A percentile compares a stretch with the other conserved stretches of the same genome.
These are phyloP conservation scores for Neltuma alba DNA, from an alignment of 306 rosid genomes.

Conservation along the genomic window DNA sequence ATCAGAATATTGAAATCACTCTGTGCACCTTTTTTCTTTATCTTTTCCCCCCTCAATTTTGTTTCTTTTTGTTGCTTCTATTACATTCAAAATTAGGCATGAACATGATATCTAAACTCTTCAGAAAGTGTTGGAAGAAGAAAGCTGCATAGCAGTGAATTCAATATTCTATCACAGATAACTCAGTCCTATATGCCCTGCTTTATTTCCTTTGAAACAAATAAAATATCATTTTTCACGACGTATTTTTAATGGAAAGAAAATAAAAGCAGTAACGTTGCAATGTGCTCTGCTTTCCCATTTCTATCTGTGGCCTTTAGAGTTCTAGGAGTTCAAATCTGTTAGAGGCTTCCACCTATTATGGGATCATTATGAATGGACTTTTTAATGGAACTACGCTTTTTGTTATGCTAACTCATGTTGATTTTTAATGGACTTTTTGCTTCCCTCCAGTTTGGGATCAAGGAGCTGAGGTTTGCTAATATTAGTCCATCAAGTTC, in stretches of 20 bases:
- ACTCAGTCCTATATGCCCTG: not conserved
- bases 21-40: slow-evolving; percentile 15
- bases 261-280: slow-evolving; percentile 10
- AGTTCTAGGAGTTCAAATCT: slow-evolving; percentile 1
- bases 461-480: slow-evolving; percentile 87
- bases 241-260: not conserved
- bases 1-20: slow-evolving; percentile 20
- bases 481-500: slow-evolving; percentile 75
- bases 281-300: not conserved
- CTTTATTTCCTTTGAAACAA: not conserved
- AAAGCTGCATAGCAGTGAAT: not conserved
- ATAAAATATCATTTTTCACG: not conserved
- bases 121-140: not conserved
- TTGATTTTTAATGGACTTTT: slow-evolving; percentile 20
- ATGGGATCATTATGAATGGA: not conserved
- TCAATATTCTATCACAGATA: not conserved
- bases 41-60: not conserved
- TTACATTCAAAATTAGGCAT: not conserved
- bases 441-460: slow-evolving; percentile 63
- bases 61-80: not conserved
- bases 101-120: not conserved
- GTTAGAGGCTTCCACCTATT: not conserved
- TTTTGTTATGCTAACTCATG: slow-evolving; percentile 21
- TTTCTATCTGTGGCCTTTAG: not conserved
- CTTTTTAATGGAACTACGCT: not conserved